Percentiles rank a stretch among this genome's conserved stretches.
phyloP scores from a whole-genome alignment of 441 rosid species.

The Populus hybrid region DNA sequence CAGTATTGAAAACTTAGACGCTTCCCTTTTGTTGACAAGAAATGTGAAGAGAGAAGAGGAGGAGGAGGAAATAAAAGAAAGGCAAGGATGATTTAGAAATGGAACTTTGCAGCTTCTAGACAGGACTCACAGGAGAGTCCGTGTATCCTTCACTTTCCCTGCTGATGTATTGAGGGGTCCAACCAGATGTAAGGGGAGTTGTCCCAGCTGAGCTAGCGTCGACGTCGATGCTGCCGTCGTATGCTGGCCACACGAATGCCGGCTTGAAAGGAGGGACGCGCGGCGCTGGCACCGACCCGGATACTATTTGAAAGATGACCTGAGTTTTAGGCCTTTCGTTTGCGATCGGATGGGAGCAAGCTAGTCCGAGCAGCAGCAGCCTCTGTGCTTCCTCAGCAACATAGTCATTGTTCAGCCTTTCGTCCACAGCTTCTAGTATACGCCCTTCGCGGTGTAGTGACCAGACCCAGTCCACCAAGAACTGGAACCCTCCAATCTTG shows the following conservation, averaged over 20 bases:
- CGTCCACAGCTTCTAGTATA: slow-evolving; percentile 41
- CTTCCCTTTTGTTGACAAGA: background rate
- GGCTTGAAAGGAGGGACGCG: slow-evolving; percentile 40
- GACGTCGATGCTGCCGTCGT: slow-evolving; percentile 3
- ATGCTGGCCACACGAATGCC: slow-evolving; percentile 37
- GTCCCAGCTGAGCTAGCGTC: slow-evolving; percentile 16
- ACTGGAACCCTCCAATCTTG: slow-evolving; percentile 29
- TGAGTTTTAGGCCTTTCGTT: slow-evolving; percentile 42
- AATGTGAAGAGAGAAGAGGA: background rate
- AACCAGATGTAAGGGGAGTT: slow-evolving; percentile 27
- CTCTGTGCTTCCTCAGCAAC: slow-evolving; percentile 33
- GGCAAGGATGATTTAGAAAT: background rate
- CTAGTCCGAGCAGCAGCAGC: slow-evolving; percentile 42
- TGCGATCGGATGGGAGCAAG: slow-evolving; percentile 45
- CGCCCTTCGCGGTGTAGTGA: slow-evolving; percentile 39
- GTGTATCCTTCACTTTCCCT: slow-evolving; percentile 21
- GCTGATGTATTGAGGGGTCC: slow-evolving; percentile 29
- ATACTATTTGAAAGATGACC: slow-evolving; percentile 29
- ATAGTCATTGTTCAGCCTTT: slow-evolving; percentile 28
- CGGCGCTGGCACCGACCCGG: slow-evolving; percentile 34
- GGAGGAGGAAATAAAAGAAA: background rate
- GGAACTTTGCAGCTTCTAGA: background rate
- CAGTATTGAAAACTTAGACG: background rate
- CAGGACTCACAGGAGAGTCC: slow-evolving; percentile 4
- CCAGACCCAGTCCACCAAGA: slow-evolving; percentile 54